Base-by-base conservation (phyloP, 2,329 filamentous ascomycete genomes). In the Xylaria arbuscula region DNA sequence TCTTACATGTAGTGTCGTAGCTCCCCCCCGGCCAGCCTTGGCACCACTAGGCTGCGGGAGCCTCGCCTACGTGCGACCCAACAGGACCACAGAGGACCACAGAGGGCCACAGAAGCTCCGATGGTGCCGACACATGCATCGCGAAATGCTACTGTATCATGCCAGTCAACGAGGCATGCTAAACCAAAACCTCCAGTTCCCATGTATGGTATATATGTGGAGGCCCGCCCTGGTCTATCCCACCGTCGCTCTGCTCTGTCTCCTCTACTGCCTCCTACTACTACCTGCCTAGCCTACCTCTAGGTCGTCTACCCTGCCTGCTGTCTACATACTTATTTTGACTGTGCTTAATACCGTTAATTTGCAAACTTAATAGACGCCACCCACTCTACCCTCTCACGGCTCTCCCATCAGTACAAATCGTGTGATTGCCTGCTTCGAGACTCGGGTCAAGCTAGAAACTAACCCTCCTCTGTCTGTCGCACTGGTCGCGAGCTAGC, bases 131-230 rank as follows among this genome's bases (percentile, higher is more conserved):
- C 13, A 50, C 60, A 61, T 65, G 64, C 64, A 47, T 61, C 68
- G 59, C 64, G 60, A 69, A 55, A 67, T 69, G 67, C 57, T 62
- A 66, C 62, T 66, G 63, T 69, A 64, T 54, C 42, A 66, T 62
- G 36, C 38, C 48, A 47, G 54, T 38, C 28, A 28, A 28, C 28
- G 5, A 38, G 55, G 55, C 58, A 17, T 45, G 17, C 40, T 45
- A 28, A 40, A 64, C 28, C 55, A 56, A 54, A 56, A 17, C 55
- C 9, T 57, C 55, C 55, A 32, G 55, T n/a, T 32, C 11, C 55
- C 38, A 57, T 56, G 53, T 56, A 28, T 19, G 10, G 34, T 57
- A 57, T 57, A 62, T 62, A 64, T 62, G 64, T 64, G 56, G 58
- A 62, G 61, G 65, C 68, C 60, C 67, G 63, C 67, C 60, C 64